phyloP scores from a whole-genome alignment of 106 monocot species.

The Platanthera zijinensis region DNA sequence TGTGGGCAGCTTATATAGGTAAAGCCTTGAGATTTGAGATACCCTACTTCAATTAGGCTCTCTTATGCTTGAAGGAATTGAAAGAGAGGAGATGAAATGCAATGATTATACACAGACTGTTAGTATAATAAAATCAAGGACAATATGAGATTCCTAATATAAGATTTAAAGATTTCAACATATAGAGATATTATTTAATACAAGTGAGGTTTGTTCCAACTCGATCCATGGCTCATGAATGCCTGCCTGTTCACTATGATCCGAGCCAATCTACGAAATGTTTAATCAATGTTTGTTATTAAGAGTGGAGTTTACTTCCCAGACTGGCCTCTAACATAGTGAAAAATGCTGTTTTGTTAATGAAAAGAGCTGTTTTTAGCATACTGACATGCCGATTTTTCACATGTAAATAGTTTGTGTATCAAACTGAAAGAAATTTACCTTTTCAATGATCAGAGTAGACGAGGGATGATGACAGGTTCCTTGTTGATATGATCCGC shows the following conservation, averaged over 20 bases:
- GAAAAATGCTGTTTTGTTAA: not conserved
- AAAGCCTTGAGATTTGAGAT: not conserved
- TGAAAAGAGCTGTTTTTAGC: not conserved
- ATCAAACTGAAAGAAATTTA: conserved; percentile 8
- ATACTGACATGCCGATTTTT: not conserved
- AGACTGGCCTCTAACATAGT: not conserved
- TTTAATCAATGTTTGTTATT: not conserved
- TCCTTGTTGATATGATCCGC: conserved; percentile 57
- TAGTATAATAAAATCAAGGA: too few relatives aligned
- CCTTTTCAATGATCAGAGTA: conserved; percentile 54
- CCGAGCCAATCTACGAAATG: not conserved
- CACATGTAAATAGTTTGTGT: not conserved
- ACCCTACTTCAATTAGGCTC: too few relatives aligned
- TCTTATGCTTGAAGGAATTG: too few relatives aligned
- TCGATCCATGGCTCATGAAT: not conserved
- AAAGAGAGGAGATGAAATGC: too few relatives aligned
- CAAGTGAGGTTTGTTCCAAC: not conserved
- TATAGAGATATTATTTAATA: not conserved
- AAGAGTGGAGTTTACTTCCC: not conserved
- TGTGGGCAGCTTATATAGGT: not conserved
- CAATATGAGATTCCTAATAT: too few relatives aligned
- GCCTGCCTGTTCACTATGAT: not conserved
- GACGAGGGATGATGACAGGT: conserved; percentile 64
- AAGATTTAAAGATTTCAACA: not conserved
- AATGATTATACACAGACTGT: too few relatives aligned